These are phyloP conservation scores for Wickerhamomyces alni DNA, from an alignment of 805 yeast genomes.

Conservation along the genomic window DNA sequence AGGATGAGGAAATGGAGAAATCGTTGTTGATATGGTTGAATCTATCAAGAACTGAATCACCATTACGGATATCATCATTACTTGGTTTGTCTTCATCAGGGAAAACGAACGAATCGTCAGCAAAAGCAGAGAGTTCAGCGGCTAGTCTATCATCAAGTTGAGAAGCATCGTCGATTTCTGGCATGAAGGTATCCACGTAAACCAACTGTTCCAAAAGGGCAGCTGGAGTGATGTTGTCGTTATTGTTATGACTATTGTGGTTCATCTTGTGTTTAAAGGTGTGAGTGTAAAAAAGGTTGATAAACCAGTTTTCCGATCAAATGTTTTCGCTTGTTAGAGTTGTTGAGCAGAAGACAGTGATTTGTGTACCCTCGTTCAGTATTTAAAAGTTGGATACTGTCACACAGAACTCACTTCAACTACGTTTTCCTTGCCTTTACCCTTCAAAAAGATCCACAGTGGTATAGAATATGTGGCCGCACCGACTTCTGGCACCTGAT, in stretches of 20 bases:
- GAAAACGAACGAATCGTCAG: constrained; percentile 72
- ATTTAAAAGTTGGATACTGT: too few species aligned
- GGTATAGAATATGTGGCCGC: background rate
- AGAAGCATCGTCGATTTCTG: constrained; percentile 37
- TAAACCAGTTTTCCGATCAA: background rate
- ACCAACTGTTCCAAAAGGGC: constrained; percentile 68
- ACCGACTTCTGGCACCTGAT: background rate
- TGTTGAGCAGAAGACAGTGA: background rate
- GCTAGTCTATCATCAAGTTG: constrained; percentile 47
- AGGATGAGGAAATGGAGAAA: background rate
- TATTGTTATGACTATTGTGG: constrained; percentile 5
- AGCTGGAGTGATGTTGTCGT: constrained; percentile 28
- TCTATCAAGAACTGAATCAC: constrained; percentile 8
- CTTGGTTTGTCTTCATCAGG: constrained; percentile 74
- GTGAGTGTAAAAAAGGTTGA: background rate
- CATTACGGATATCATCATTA: constrained; percentile 9
- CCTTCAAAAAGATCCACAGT: background rate
- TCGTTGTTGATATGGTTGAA: constrained; percentile 6
- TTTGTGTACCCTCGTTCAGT: too few species aligned
- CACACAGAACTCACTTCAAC: background rate
- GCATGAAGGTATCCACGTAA: constrained; percentile 72
- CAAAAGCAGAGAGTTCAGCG: constrained; percentile 74
- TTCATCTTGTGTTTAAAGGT: background rate
- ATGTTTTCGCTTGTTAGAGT: background rate
- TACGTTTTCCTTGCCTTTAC: constrained; percentile 1